Evolutionary conservation across 306 rosid species (phyloP).

Genomic region (Oemleria cerasiformis): DNA sequence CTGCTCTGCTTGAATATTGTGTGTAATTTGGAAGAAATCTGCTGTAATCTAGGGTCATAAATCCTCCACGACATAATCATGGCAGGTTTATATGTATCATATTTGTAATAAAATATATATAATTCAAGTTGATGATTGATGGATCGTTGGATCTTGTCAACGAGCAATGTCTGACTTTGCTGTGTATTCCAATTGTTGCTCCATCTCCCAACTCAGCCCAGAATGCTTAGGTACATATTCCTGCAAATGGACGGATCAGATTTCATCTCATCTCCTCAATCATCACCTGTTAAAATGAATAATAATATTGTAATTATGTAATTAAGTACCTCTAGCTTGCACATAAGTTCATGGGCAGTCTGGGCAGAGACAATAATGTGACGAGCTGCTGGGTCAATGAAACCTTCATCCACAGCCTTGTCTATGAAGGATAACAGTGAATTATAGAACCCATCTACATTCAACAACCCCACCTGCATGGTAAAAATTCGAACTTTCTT

Average conservation of each 20-base stretch:
- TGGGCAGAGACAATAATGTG: conserved; percentile 96
- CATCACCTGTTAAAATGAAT: too few relatives aligned
- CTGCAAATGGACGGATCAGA: conserved; percentile 49
- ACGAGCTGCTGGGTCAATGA: conserved; percentile 91
- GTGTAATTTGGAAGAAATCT: conserved; percentile 17
- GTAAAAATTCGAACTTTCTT: not conserved
- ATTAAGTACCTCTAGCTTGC: conserved; percentile 75
- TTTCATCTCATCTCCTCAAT: not conserved
- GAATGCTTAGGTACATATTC: conserved; percentile 63
- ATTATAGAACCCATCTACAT: conserved; percentile 94
- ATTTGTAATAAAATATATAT: not conserved
- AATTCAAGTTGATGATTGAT: not conserved
- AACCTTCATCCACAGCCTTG: conserved; percentile 95
- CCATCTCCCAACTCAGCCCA: conserved; percentile 86
- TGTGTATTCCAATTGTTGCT: conserved; percentile 67
- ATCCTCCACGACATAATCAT: conserved; percentile 9
- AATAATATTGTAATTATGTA: too few relatives aligned
- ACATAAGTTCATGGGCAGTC: conserved; percentile 87
- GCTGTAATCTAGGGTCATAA: conserved; percentile 35
- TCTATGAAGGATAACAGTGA: conserved; percentile 84
- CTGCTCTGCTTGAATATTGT: not conserved
- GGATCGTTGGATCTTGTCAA: conserved; percentile 33
- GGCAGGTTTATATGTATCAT: not conserved
- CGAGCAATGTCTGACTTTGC: conserved; percentile 76
- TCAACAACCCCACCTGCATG: conserved; percentile 82